Conservation (phyloP, 352 stramenopile species). For the Aphanomyces invadans region DNA sequence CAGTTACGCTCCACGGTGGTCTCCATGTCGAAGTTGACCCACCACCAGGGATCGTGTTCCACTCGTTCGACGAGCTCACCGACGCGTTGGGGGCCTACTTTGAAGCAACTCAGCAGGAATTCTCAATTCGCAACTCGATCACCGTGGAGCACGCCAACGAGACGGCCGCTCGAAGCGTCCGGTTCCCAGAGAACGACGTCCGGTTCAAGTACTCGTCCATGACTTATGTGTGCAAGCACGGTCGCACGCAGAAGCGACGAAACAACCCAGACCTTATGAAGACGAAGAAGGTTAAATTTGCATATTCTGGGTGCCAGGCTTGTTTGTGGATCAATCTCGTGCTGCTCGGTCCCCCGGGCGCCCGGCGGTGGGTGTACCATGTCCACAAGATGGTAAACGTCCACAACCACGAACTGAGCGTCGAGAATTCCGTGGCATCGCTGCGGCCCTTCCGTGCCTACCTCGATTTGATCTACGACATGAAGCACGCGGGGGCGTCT, state of each 20-base stretch:
- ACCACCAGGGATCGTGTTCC: constrained; percentile 18
- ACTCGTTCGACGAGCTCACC: constrained; percentile 24
- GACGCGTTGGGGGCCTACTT: constrained; percentile 12
- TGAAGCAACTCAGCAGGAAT: constrained; percentile 22
- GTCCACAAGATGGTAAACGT: constrained; percentile 22
- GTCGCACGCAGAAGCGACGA: constrained; percentile 20
- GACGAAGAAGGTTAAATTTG: constrained; percentile 20
- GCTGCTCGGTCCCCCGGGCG: not conserved
- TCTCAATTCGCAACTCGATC: constrained; percentile 23
- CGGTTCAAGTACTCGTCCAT: constrained; percentile 24
- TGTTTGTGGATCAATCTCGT: constrained; percentile 21
- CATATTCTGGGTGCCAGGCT: constrained; percentile 24
- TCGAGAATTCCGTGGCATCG: not conserved
- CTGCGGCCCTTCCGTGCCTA: not conserved
- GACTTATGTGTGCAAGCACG: constrained; percentile 25
- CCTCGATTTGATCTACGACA: constrained; percentile 8
- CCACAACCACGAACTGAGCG: constrained; percentile 17
- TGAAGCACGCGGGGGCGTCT: constrained; percentile 15
- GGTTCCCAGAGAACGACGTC: constrained; percentile 22
- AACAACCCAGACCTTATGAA: constrained; percentile 21
- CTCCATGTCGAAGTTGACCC: constrained; percentile 15
- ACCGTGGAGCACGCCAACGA: constrained; percentile 18
- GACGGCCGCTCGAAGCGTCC: not conserved
- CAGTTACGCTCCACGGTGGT: not conserved
- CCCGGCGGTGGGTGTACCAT: constrained; percentile 22